Base-by-base conservation (phyloP, 257 asterid genomes). In the Solanum acaule region DNA sequence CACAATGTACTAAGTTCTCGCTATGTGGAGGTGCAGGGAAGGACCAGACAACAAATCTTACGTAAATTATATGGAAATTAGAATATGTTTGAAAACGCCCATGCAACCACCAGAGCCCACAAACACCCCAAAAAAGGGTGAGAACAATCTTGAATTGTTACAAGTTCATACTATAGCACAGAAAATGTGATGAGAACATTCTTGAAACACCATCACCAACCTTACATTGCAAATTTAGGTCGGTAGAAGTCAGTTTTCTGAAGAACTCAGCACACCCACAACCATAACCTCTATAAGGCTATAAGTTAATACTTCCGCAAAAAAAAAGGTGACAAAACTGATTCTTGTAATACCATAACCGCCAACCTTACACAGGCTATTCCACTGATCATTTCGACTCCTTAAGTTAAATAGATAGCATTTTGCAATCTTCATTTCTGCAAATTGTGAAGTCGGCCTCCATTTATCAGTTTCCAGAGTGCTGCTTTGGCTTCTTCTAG, bases 401-500 rank as follows among this genome's bases (percentile, higher is more conserved):
- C 70, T 81, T 2, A 20, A 29, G 70, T 18, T 6, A 81, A 29
- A 31, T 5, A 46, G 68, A 29, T 79, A 46, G 86, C 42, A 49
- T 49, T 15, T n/a, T 81, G 29, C 44, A 46, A 52, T 73, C 22
- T 49, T 92, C 88, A 95, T 77, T 89, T 90, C 87, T 90, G 95
- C 91, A 95, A 76, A 88, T 94, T 93, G 88, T 89, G 92, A 56
- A 93, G 89, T 42, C 93, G 91, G 13, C 97, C 98, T 90, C 87
- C 92, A 75, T 94, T 85, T 68, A 97, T 84, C 75, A 95, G 89
- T 86, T 91, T 92, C 96, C 95, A 90, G 20, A 96, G 96, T 31
- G 97, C 98, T 68, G 90, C 91, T 91, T 97, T 97, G 34, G 98
- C 99, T 90, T 96, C 96, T 85, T 97, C 98, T 75, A 96, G 91